A percentile compares a stretch with the other conserved stretches of the same genome.
These are phyloP conservation scores for Ogataea nitratoaversa DNA, from an alignment of 805 yeast species.

Conservation along the genomic window DNA sequence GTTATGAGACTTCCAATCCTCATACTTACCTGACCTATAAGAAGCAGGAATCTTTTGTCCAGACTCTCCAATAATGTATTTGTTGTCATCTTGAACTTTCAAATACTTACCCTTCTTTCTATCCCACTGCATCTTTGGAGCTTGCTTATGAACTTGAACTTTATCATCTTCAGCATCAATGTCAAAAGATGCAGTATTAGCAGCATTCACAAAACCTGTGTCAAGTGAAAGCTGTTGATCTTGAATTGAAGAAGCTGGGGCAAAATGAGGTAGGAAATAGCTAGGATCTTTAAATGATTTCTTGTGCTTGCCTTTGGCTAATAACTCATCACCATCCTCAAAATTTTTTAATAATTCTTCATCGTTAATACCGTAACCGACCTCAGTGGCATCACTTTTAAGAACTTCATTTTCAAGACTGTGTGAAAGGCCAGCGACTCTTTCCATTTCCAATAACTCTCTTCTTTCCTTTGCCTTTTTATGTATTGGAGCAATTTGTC, in stretches of 20 bases:
- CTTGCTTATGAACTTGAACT: conserved; percentile 60
- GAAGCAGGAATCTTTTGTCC: conserved; percentile 92
- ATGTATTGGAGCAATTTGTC: conserved; percentile 77
- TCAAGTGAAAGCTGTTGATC: conserved; percentile 66
- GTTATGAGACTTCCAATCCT: conserved; percentile 81
- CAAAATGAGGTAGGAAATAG: conserved; percentile 83
- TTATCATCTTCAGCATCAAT: conserved; percentile 67
- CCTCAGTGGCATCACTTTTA: conserved; percentile 38
- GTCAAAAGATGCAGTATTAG: conserved; percentile 83
- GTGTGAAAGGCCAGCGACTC: conserved; percentile 71
- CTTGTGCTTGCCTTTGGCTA: conserved; percentile 25
- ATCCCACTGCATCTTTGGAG: conserved; percentile 82
- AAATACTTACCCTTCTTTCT: conserved; percentile 86
- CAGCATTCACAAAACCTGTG: conserved; percentile 75
- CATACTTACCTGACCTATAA: conserved; percentile 85
- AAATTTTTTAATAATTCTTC: conserved; percentile 44
- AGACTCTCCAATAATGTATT: conserved; percentile 89
- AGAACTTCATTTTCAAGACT: conserved; percentile 70
- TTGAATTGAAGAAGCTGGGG: conserved; percentile 73
- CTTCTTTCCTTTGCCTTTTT: conserved; percentile 67
- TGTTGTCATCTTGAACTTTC: conserved; percentile 77
- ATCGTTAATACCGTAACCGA: conserved; percentile 39
- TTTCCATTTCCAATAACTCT: conserved; percentile 65
- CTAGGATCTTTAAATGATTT: conserved; percentile 71
- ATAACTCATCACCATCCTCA: conserved; percentile 46